Evolutionary conservation across 306 rosid genomes (phyloP), one percentile per base, ranked within the genome.

Genomic region (Rosa multiflora): DNA sequence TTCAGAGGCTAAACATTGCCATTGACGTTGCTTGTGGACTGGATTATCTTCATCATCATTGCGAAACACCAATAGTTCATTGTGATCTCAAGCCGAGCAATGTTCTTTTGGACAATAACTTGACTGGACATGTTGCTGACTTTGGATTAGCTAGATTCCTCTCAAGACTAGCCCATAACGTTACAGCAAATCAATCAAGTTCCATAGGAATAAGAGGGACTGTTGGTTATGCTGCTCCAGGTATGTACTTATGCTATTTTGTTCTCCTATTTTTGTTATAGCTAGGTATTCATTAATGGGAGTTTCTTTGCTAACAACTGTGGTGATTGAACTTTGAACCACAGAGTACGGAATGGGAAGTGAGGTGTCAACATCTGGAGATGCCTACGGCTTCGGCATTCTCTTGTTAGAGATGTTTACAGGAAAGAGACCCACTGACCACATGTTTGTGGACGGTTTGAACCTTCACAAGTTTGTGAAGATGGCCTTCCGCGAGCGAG

Each of bases 71-170:
- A 2, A 12, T 72, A 14, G 62, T 72, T 29, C 76, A 72, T 49
- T 72, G 76, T 49, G 76, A 72, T 49, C 46, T 72, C 17, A 72
- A 72, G 62, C 76, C 76, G 10, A 72, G 62, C 62, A 49, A 72
- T 49, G 29, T 49, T 49, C 76, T 49, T 51, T 72, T 72, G 76
- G 62, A 52, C 11, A 2, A 17, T 6, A 44, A 49, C 21, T 72
- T 72, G 29, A 72, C 32, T 10, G 76, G 15, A 72, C 64, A 51
- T 51, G 76, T 72, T 51, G 35, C 29, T 35, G 76, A 72, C 63
- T 72, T 72, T 3, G 76, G 76, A 18, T 42, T 72, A 2, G 76
- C 61, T 13, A 51, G 43, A 51, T 72, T 51, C 18, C 43, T 72
- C 47, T 14, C 76, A 72, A 32, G 56, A 10, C 43, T 10, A 51